Base-by-base conservation (phyloP, 139 green algal species). In the Marvania coccoides region DNA sequence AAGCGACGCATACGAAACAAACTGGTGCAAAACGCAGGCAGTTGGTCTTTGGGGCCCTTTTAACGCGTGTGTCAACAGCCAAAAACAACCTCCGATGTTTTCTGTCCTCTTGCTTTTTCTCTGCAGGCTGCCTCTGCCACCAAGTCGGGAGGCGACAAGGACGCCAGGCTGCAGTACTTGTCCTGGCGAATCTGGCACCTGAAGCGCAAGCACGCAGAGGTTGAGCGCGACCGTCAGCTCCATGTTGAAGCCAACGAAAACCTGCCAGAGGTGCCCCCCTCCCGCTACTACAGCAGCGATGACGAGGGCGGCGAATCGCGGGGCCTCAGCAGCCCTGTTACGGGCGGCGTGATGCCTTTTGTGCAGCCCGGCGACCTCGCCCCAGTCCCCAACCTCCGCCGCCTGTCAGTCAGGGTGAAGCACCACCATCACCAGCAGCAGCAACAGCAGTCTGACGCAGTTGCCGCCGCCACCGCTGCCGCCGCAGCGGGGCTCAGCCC, bases 131-230 rank as follows among this genome's bases (percentile, higher is more conserved):
- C 74, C 4, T 80, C 71, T 47, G 46, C 54, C 19, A 73, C 74
- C 0, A 64, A 56, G 61, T 42, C 76, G 34, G 73, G 71, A 31
- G 74, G 59, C 6, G 83, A 90, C 36, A 79, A 80, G 33, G 89
- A 95, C 67, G 80, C 77, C 0, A 79, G 89, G 19, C 78, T 94
- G 57, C 72, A 91, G 73, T 87, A 95, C 71, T 71, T 96, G 9
- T 85, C 81, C 12, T 95, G 89, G 88, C 80, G 88, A 19, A 86
- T 93, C 37, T 96, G 88, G 89, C 66, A 75, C 73, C 85, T 95
- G 76, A 91, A 91, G 75, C 83, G 85, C 26, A 83, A 81, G 47
- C 58, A 70, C 34, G n/a, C 69, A 69, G 6, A 48, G 55, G 63
- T 74, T 47, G 14, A 65, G 35, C 30, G 6, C 19, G 40, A 61